Percentiles rank a stretch among this genome's conserved stretches.
Conservation (phyloP, 345 rosid species). For the Viola odorata region DNA sequence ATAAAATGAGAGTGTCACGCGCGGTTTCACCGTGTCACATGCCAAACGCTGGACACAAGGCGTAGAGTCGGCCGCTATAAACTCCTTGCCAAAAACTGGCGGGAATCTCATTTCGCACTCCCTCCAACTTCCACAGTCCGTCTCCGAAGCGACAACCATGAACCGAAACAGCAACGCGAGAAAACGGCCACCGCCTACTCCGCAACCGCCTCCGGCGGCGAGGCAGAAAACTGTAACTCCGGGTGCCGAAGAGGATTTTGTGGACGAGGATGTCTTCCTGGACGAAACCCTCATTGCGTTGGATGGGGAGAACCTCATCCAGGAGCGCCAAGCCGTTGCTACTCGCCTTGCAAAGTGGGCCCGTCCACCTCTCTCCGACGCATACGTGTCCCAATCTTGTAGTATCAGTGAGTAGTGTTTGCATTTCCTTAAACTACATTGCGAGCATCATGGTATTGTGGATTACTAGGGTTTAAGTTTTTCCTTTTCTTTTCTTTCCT, state of each 20-base stretch:
- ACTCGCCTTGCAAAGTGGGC: slow-evolving; percentile 64
- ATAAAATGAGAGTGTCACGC: neutral
- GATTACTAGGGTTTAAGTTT: slow-evolving; percentile 5
- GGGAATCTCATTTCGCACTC: slow-evolving; percentile 25
- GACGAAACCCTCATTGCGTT: slow-evolving; percentile 70
- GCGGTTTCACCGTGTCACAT: neutral
- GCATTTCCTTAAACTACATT: neutral
- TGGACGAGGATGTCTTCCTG: slow-evolving; percentile 76
- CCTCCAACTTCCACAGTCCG: slow-evolving; percentile 7
- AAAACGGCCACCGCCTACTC: slow-evolving; percentile 60
- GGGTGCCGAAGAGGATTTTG: slow-evolving; percentile 60
- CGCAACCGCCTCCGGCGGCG: slow-evolving; percentile 32
- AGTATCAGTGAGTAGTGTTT: slow-evolving; percentile 44
- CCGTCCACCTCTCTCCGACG: slow-evolving; percentile 64
- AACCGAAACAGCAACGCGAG: slow-evolving; percentile 39
- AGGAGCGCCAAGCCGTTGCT: slow-evolving; percentile 60
- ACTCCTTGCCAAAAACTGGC: slow-evolving; percentile 22
- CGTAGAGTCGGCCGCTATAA: neutral
- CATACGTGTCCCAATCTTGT: slow-evolving; percentile 46
- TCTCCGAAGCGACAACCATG: slow-evolving; percentile 24
- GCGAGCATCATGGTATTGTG: neutral
- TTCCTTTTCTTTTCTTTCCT: no score
- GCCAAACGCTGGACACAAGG: neutral
- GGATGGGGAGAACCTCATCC: slow-evolving; percentile 66
- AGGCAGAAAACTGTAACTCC: slow-evolving; percentile 46